Evolutionary conservation across 129 eudicot species (phyloP).

Genomic region (Pulicaria dysenterica): DNA sequence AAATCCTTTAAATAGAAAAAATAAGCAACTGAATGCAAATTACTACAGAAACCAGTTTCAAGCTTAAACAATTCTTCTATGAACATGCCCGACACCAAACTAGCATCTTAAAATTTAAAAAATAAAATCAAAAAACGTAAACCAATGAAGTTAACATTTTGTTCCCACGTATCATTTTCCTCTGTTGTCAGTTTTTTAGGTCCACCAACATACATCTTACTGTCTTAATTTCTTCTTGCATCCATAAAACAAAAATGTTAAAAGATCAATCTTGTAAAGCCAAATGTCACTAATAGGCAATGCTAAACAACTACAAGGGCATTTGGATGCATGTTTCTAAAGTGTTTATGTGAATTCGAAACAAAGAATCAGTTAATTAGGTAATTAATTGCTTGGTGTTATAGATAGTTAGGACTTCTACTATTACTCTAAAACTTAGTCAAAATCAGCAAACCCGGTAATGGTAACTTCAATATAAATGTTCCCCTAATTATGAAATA

Average conservation of each 20-base stretch:
- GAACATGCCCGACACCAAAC: slow-evolving; percentile 3
- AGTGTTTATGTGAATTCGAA: neutral
- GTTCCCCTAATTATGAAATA: neutral
- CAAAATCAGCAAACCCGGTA: neutral
- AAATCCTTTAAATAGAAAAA: neutral
- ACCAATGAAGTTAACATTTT: neutral
- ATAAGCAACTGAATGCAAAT: neutral
- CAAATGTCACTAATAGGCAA: neutral
- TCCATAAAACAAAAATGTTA: no score
- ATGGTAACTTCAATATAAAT: no score
- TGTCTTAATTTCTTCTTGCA: no score
- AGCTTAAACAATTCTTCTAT: slow-evolving; percentile 9
- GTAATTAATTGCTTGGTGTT: neutral
- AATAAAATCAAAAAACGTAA: slow-evolving; percentile 11
- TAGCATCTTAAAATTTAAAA: neutral
- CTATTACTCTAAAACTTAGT: neutral
- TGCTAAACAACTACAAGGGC: neutral
- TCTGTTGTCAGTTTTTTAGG: neutral
- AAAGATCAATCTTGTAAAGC: neutral
- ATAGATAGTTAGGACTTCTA: neutral
- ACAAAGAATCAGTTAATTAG: neutral
- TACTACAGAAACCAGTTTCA: neutral
- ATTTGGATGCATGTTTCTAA: neutral
- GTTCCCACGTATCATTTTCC: slow-evolving; percentile 6
- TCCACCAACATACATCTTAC: neutral